phyloP scores from a whole-genome alignment of 331 rosid species.

The Arachis monticola region DNA sequence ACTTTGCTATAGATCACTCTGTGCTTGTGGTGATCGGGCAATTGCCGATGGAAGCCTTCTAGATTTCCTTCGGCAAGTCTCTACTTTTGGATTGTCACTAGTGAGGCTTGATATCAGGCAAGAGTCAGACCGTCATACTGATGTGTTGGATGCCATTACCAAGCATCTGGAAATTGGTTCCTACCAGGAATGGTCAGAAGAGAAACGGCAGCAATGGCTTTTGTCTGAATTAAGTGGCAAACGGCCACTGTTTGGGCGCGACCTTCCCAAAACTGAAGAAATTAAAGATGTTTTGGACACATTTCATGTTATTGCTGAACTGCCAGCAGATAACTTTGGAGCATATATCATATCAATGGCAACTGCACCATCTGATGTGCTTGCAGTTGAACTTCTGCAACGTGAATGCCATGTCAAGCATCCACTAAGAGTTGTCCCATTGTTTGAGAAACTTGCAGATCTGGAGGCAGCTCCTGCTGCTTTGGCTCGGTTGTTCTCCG shows the following conservation, averaged over 20 bases:
- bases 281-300: constrained; percentile 81
- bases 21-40: constrained; percentile 81
- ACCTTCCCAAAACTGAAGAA: constrained; percentile 91
- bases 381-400: constrained; percentile 87
- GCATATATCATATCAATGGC: constrained; percentile 98
- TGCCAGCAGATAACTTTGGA: constrained; percentile 80
- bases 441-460: constrained; percentile 91
- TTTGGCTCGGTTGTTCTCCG: constrained; percentile 73
- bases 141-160: constrained; percentile 85
- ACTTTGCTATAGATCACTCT: constrained; percentile 82
- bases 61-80: constrained; percentile 90
- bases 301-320: constrained; percentile 78
- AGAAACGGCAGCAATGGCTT: constrained; percentile 84
- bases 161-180: constrained; percentile 83
- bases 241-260: constrained; percentile 84
- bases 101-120: constrained; percentile 94
- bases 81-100: constrained; percentile 85
- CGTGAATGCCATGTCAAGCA: constrained; percentile 75
- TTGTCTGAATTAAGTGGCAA: constrained; percentile 80
- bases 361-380: constrained; percentile 88
- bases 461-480: constrained; percentile 91
- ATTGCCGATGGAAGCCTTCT: constrained; percentile 94
- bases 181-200: constrained; percentile 91
- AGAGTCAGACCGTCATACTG: constrained; percentile 92
- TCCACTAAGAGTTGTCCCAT: constrained; percentile 84